Base-by-base conservation (phyloP, 2,329 filamentous ascomycete species). In the Cladosporium oxysporum region DNA sequence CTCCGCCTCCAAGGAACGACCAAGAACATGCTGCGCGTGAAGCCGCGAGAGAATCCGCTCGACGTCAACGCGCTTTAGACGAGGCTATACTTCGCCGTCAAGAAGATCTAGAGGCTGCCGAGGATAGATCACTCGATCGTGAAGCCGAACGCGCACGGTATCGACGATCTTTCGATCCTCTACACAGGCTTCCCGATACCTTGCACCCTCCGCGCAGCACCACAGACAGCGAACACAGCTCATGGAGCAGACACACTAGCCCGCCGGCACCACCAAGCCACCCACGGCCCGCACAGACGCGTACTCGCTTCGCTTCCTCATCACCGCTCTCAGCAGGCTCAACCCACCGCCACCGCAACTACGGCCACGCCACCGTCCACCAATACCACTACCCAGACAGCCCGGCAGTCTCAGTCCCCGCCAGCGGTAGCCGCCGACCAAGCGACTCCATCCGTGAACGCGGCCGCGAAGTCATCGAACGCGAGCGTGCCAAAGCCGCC, bases 191-290 rank as follows among this genome's bases (percentile, higher is more conserved):
- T 1, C 58, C 58, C 16, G 58, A 50, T 5, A n/a, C 58, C 11
- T 16, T 61, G 18, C 41, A 44, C 21, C 41, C 58, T 28, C 26
- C 26, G 11, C 58, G 44, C 44, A 31, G 21, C 41, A 57, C 26
- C 35, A 14, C 31, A 11, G 61, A 63, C 50, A 33, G 37, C 50
- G 49, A 57, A 10, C 61, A 16, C 35, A 18, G 28, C 10, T 21
- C 49, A 4, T 63, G 61, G 61, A 63, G 61, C 61, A 63, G 61
- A 55, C 61, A 63, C 61, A 63, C 61, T 35, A 63, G 61, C 50
- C 61, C 61, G 10, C 35, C 50, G 21, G 33, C 61, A 37, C 50
- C 49, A 31, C 31, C 61, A 10, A 35, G 26, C 61, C 33, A 21
- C 18, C 33, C 61, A 28, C 33, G 49, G 16, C 49, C 50, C 16